phyloP scores from a whole-genome alignment of 257 asterid genomes.

The Solanum habrochaites region DNA sequence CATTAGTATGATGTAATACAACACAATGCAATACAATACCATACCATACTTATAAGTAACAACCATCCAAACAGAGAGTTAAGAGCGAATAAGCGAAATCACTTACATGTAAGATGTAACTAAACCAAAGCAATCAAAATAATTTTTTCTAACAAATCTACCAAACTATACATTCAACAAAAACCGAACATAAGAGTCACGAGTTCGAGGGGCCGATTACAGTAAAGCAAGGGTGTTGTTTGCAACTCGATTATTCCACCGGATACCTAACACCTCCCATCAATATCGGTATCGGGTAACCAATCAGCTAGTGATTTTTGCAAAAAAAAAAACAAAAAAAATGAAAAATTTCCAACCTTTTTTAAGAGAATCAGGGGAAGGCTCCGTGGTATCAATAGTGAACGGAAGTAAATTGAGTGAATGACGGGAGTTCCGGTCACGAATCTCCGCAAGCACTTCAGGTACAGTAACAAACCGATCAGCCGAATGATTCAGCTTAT shows the following conservation, averaged over 20 bases:
- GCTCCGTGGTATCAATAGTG: conserved; percentile 63
- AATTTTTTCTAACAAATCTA: not conserved
- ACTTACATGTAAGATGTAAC: not conserved
- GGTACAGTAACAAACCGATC: conserved; percentile 78
- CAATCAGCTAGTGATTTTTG: not conserved
- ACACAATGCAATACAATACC: too few relatives aligned
- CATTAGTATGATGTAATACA: too few relatives aligned
- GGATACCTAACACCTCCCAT: not conserved
- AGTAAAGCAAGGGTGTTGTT: too few relatives aligned
- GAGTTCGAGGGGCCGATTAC: too few relatives aligned
- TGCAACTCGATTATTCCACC: not conserved
- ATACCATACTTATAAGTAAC: too few relatives aligned
- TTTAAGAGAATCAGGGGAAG: conserved; percentile 61
- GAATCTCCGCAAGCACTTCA: conserved; percentile 70
- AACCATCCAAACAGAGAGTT: too few relatives aligned
- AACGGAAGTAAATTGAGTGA: conserved; percentile 76
- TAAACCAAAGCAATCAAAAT: not conserved
- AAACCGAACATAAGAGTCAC: too few relatives aligned
- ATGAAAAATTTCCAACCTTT: conserved; percentile 31
- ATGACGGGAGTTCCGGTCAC: conserved; percentile 88
- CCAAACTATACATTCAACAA: not conserved
- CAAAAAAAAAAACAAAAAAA: not conserved
- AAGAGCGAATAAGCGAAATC: not conserved
- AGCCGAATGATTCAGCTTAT: conserved; percentile 42
- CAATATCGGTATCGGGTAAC: not conserved